Evolutionary conservation across 345 rosid species (phyloP).

Genomic region (Camelina neglecta): DNA sequence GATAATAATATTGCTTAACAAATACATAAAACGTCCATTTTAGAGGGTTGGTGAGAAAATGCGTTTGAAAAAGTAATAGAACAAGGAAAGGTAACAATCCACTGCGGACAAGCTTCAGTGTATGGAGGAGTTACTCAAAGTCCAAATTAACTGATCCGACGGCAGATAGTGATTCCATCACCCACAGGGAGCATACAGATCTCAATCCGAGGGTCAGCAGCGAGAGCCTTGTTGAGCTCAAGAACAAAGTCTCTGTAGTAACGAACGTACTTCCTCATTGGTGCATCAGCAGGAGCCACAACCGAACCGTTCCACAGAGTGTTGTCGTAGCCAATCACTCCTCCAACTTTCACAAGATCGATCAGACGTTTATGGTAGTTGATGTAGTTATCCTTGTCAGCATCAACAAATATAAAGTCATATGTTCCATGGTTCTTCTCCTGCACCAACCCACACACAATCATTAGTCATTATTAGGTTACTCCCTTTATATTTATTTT

Average conservation of each 20-base stretch:
- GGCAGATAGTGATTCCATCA: constrained; percentile 97
- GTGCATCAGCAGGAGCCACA: constrained; percentile 84
- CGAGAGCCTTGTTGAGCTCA: constrained; percentile 96
- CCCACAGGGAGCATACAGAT: constrained; percentile 96
- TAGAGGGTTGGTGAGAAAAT: constrained; percentile 23
- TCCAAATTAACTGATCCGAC: constrained; percentile 62
- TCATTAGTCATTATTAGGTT: too few species aligned
- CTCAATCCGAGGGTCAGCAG: constrained; percentile 96
- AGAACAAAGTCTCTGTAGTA: constrained; percentile 86
- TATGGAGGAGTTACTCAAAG: neutral
- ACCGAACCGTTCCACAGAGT: constrained; percentile 97
- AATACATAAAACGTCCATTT: constrained; percentile 29
- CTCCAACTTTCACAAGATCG: constrained; percentile 85
- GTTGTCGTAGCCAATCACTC: constrained; percentile 96
- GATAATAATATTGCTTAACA: constrained; percentile 23
- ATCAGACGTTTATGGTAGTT: constrained; percentile 89
- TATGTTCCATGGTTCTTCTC: constrained; percentile 72
- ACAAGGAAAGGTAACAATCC: neutral
- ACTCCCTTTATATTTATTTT: too few species aligned
- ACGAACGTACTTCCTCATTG: constrained; percentile 83
- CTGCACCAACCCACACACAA: constrained; percentile 48
- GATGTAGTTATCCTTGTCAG: constrained; percentile 94
- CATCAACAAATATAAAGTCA: constrained; percentile 96
- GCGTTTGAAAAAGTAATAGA: neutral
- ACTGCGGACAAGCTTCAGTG: neutral